Evolutionary conservation across 208 protist species (phyloP), one percentile per base, ranked within the genome.

Genomic region (Leptomonas seymouri): DNA sequence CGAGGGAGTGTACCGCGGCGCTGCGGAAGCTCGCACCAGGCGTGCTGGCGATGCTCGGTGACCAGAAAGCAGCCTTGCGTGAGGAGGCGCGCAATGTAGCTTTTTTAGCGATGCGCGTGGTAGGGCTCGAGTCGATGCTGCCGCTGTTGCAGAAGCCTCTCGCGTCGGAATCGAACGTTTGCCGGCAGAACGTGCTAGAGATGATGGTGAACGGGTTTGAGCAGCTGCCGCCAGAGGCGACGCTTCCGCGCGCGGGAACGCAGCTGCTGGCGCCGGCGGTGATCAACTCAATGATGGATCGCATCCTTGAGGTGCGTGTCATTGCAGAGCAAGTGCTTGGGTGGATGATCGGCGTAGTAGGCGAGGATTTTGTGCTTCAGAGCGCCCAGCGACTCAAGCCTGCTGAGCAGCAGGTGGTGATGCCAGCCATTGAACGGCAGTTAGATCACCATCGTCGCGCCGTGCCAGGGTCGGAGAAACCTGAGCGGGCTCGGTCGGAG

Each of bases 331-430:
- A 79, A 66, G 85, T 93, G 31, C 78, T 94, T 50, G 83, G 87
- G 27, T 80, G 83, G 64, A 75, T 93, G 31, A 34, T 93, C 23
- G 76, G 82, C 23, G 72, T 91, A 54, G 61, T 90, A 20, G 89
- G 91, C 28, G 80, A 90, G 15, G 86, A 94, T 31, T 57, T 75
- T 7, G 73, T 96, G 41, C 60, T 85, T 18, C 77, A 82, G 14
- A 71, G 65, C 54, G 78, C 89, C 30, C 64, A 89, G 42, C 74
- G 72, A 36, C 77, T 96, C 25, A 93, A 92, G 50, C 85, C 81
- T 34, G 91, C 91, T 1, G 91, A 96, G 50, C 91, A 89, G 66
- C 82, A 96, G 48, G 68, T 76, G 21, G 87, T 96, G 7, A 80
- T 83, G 56, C 78, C 84, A 9, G 74, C 78, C 6, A 77, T 96